Base-by-base conservation (phyloP, 164 flowering plant genomes). In the Stephania japonica region DNA sequence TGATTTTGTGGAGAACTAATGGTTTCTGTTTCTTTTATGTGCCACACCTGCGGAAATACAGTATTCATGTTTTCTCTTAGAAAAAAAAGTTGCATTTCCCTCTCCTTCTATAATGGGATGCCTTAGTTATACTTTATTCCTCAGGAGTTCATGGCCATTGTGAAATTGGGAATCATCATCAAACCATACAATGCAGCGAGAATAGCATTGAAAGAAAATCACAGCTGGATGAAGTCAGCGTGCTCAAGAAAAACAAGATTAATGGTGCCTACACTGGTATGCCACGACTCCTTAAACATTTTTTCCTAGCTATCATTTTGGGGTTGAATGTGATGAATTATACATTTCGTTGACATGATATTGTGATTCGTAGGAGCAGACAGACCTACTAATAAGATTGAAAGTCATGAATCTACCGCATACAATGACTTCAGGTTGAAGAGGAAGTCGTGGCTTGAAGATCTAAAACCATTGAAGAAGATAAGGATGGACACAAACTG, bases 321-420 rank as follows among this genome's bases (percentile, higher is more conserved):
- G 19, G 23, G 8, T n/a, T 24, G 4, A 61, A 61, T 47, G 50
- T 14, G 23, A 4, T 68, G 21, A 19, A 6, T 41, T 68, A 13
- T 63, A 5, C 44, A 70, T 19, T 13, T 27, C 23, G 10, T 61
- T 27, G 43, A 32, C 12, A 41, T 38, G n/a, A 11, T 27, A 7
- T 56, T 26, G 9, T 49, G 12, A 63, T 72, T 70, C 49, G 70
- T 10, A 84, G 88, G 87, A 77, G 65, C 64, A 11, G 70, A 70
- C 66, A 80, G 77, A 13, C 70, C 82, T 42, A 78, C 73, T 49
- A 47, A 16, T 42, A 76, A 24, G 23, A 53, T 23, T 69, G 72
- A 47, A 49, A 44, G 7, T 49, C 19, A 42, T 59, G 26, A 13
- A 26, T 62, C 7, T 1, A 53, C 32, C 12, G 64, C n/a, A 69